A percentile compares a stretch with the other conserved stretches of the same genome.
Conservation (phyloP, 441 rosid genomes). For the Erodium trifolium region DNA sequence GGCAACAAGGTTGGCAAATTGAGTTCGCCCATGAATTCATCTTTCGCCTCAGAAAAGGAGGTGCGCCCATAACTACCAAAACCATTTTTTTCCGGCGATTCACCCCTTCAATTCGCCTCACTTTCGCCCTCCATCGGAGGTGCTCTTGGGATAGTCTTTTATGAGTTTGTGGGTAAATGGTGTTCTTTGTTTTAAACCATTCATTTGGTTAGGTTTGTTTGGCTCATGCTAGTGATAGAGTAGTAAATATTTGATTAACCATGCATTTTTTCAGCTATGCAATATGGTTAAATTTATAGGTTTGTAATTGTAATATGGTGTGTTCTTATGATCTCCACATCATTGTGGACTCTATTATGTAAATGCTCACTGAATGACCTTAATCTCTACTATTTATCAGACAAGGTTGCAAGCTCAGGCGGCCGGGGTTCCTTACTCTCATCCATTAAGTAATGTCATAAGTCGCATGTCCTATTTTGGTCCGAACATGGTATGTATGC, state of each 20-base stretch:
- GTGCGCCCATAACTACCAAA: too few species aligned
- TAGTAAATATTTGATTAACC: background rate
- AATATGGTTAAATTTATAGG: background rate
- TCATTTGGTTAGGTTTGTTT: background rate
- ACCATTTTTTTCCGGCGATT: too few species aligned
- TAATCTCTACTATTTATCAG: slow-evolving; percentile 28
- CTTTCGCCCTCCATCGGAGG: too few species aligned
- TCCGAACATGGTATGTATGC: slow-evolving; percentile 60
- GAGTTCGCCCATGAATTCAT: too few species aligned
- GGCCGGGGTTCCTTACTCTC: slow-evolving; percentile 80
- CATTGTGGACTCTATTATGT: background rate
- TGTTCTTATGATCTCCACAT: background rate
- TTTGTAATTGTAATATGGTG: background rate
- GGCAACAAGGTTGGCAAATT: too few species aligned
- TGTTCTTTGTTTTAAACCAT: background rate
- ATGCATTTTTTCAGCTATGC: background rate
- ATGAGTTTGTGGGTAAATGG: too few species aligned
- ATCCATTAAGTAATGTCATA: slow-evolving; percentile 69
- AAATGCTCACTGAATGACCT: background rate
- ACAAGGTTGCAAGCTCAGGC: slow-evolving; percentile 98
- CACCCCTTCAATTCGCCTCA: too few species aligned
- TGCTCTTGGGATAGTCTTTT: too few species aligned
- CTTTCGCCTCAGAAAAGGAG: too few species aligned
- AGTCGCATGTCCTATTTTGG: slow-evolving; percentile 85
- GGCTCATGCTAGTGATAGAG: background rate